Base-by-base conservation (phyloP, 1,284 basidiomycete genomes). In the Lentinula novae-zelandiae region DNA sequence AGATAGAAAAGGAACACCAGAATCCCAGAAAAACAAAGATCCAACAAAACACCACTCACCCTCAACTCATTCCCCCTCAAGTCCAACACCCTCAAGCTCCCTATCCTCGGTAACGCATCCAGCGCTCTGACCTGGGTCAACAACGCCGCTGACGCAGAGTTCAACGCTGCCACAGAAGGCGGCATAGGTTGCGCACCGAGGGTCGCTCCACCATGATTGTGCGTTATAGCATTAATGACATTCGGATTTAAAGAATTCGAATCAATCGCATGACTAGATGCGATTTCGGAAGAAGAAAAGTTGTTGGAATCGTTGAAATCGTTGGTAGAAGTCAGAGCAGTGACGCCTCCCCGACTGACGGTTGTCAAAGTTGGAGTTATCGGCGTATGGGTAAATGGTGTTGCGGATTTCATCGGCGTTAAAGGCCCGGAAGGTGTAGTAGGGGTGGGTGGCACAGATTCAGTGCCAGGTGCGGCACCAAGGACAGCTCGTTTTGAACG, bases 81-180 rank as follows among this genome's bases (percentile, higher is more conserved):
- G 78, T 98, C 96, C 62, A 98, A 78, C 31, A 95, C 98, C 69
- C 91, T 80, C 60, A 99, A 74, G 13, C 87, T 87, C 3, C 96
- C 96, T 10, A 97, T 75, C 49, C 93, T 78, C 31, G 96, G 93
- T 60, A 97, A 75, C 20, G 86, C 84, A 67, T 96, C 94, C 69
- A 96, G 73, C 15, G 92, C 92, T 42, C 92, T 79, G 1, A 93
- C 90, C 73, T 89, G 91, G 67, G 90, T 89, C 64, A 92, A 70
- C 60, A 92, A 71, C 10, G 91, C 90, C 31, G 50, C 44, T 8
- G 60, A 61, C 10, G 60, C 53, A 20, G 49, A 39, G 1, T 51
- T 33, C 38, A 42, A 52, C 3, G 57, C 57, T 4, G 84, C 82
- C 73, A 57, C 46, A 3, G 60, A 57, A 50, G 60, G 48, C 10